Evolutionary conservation across 495 filamentous ascomycete genomes (phyloP).

Genomic region (Penicillium paradoxum): DNA sequence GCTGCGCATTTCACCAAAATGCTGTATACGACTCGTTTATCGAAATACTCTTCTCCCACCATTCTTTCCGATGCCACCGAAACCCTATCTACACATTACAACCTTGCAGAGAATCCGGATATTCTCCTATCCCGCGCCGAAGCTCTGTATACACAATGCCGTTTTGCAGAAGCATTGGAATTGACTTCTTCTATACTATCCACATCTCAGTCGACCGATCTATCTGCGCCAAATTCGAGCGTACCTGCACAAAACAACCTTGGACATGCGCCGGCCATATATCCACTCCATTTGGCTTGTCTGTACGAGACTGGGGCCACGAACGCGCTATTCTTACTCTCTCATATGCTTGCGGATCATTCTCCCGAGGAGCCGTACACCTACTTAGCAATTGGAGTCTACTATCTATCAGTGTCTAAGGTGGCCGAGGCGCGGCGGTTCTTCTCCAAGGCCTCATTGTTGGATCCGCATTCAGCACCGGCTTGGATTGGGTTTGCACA

Average conservation of each 20-base stretch:
- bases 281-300: slow-evolving; percentile 89
- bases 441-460: slow-evolving; percentile 94
- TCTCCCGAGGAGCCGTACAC: slow-evolving; percentile 86
- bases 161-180: slow-evolving; percentile 77
- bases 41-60: slow-evolving; percentile 86
- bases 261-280: slow-evolving; percentile 82
- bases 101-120: slow-evolving; percentile 80
- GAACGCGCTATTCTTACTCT: slow-evolving; percentile 83
- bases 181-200: slow-evolving; percentile 78
- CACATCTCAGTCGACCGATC: slow-evolving; percentile 34
- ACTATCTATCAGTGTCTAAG: slow-evolving; percentile 85
- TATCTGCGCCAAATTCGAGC: slow-evolving; percentile 15
- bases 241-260: slow-evolving; percentile 50
- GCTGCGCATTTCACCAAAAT: slow-evolving; percentile 90
- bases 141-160: slow-evolving; percentile 89
- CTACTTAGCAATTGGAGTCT: slow-evolving; percentile 91
- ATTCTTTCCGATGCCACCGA: slow-evolving; percentile 85
- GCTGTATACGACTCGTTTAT: slow-evolving; percentile 94
- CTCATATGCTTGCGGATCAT: slow-evolving; percentile 91
- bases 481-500: slow-evolving; percentile 99
- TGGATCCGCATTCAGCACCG: slow-evolving; percentile 96
- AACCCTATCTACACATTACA: slow-evolving; percentile 87
- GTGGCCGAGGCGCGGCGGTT: slow-evolving; percentile 91
- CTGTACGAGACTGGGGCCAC: slow-evolving; percentile 81
- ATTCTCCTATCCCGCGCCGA: slow-evolving; percentile 90